A percentile compares a stretch with the other conserved stretches of the same genome.
phyloP scores from a whole-genome alignment of 1,139 yeast genomes.

The Pichia sp. region DNA sequence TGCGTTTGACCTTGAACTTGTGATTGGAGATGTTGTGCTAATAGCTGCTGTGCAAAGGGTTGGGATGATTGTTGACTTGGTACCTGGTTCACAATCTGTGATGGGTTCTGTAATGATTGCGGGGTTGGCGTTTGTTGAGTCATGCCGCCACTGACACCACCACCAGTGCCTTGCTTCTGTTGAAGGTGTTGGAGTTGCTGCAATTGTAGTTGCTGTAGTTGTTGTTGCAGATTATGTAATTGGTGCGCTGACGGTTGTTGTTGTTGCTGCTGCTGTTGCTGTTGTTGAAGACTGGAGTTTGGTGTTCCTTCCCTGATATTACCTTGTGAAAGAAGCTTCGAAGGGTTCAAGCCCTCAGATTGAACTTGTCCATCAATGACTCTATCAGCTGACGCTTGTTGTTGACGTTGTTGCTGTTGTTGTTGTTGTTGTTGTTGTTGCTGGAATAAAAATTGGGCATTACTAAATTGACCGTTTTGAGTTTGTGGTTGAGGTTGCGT shows the following conservation, averaged over 20 bases:
- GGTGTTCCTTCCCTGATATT: conserved; percentile 18
- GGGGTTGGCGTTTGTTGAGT: conserved; percentile 14
- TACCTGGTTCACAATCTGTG: conserved; percentile 3
- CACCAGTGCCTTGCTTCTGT: conserved; percentile 18
- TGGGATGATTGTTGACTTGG: conserved; percentile 13
- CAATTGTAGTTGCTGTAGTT: conserved; percentile 13
- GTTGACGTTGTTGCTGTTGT: conserved; percentile 8
- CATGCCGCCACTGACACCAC: too few species aligned
- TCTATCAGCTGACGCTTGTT: conserved; percentile 9
- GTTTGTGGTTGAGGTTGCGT: conserved; percentile 10
- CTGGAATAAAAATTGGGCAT: conserved; percentile 13
- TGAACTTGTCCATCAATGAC: conserved; percentile 7
- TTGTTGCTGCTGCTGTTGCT: conserved; percentile 15
- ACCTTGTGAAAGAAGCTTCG: conserved; percentile 32
- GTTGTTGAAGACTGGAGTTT: conserved; percentile 2
- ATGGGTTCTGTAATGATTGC: conserved; percentile 14
- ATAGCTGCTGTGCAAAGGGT: conserved; percentile 14
- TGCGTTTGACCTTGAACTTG: too few species aligned
- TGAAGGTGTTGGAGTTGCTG: conserved; percentile 26
- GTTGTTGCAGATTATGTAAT: conserved; percentile 15
- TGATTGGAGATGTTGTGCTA: conserved; percentile 9
- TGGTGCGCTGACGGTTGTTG: conserved; percentile 13
- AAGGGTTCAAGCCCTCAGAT: conserved; percentile 25
- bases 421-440: conserved; percentile 12
- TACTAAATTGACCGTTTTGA: conserved; percentile 9